These are phyloP conservation scores for Fusarium haematococcum DNA, from an alignment of 2,329 filamentous ascomycete genomes.

Conservation along the genomic window DNA sequence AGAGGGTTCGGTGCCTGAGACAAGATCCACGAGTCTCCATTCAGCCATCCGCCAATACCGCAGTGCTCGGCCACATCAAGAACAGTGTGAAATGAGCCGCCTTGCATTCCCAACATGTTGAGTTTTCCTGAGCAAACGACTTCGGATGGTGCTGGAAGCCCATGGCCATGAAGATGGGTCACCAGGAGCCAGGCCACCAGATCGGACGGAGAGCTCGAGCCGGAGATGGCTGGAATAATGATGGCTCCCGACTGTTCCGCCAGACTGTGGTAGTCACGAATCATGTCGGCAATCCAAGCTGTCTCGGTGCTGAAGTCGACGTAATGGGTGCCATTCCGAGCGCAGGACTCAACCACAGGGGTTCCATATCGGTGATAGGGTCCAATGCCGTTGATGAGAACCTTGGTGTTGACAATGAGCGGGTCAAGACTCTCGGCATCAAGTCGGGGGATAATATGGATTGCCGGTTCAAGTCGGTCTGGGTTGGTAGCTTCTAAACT, in stretches of 20 bases:
- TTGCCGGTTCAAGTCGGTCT: not conserved
- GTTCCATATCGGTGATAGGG: constrained; percentile 3
- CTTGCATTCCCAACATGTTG: not conserved
- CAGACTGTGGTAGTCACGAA: not conserved
- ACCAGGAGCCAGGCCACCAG: not conserved
- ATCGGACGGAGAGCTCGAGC: not conserved
- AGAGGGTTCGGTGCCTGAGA: not conserved
- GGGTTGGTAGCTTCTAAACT: not conserved
- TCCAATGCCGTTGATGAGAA: constrained; percentile 6
- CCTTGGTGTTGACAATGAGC: not conserved
- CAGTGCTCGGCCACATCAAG: not conserved
- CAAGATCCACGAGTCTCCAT: not conserved
- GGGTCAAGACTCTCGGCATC: not conserved
- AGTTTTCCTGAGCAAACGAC: not conserved
- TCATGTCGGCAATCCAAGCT: constrained; percentile 4
- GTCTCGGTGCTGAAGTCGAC: constrained; percentile 9
- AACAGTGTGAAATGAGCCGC: not conserved
- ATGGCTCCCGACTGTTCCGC: not conserved
- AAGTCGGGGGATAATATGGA: not conserved
- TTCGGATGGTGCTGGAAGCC: not conserved
- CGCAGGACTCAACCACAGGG: not conserved
- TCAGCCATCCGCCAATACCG: not conserved
- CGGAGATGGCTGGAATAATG: not conserved
- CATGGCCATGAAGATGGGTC: not conserved
- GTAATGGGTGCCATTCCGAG: constrained; percentile 5